These are phyloP conservation scores for Pythium vanterpoolii DNA, from an alignment of 352 stramenopile species.

Conservation along the genomic window DNA sequence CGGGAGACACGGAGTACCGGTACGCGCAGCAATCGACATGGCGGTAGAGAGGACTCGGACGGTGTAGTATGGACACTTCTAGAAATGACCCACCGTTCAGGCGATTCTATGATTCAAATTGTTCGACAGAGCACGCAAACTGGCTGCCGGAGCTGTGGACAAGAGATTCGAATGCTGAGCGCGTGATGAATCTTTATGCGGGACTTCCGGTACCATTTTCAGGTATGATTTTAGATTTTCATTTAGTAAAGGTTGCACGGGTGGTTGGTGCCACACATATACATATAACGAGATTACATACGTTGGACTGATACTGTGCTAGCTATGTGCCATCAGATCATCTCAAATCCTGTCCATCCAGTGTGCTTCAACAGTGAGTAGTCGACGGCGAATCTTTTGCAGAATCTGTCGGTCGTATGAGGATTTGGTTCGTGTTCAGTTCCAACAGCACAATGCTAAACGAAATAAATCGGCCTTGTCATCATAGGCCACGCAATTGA, in stretches of 20 bases:
- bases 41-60: not conserved
- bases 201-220: no score
- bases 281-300: not conserved
- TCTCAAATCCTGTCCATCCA: not conserved
- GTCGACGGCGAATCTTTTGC: constrained; percentile 12
- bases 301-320: not conserved
- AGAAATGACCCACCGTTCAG: not conserved
- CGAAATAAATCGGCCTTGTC: not conserved
- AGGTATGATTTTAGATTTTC: not conserved
- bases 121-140: not conserved
- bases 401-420: not conserved
- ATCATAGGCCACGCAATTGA: no score
- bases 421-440: not conserved
- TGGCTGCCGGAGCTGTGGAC: not conserved
- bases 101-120: not conserved
- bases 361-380: not conserved
- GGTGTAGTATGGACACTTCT: not conserved
- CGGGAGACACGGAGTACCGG: constrained; percentile 9
- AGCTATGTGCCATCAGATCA: constrained; percentile 7
- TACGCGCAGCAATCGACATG: constrained; percentile 2
- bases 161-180: not conserved
- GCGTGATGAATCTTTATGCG: not conserved
- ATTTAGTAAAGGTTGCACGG: not conserved
- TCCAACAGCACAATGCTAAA: no score
- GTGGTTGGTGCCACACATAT: not conserved